These are phyloP conservation scores for Phytophthora palmivora DNA, from an alignment of 352 stramenopile species.

Conservation along the genomic window DNA sequence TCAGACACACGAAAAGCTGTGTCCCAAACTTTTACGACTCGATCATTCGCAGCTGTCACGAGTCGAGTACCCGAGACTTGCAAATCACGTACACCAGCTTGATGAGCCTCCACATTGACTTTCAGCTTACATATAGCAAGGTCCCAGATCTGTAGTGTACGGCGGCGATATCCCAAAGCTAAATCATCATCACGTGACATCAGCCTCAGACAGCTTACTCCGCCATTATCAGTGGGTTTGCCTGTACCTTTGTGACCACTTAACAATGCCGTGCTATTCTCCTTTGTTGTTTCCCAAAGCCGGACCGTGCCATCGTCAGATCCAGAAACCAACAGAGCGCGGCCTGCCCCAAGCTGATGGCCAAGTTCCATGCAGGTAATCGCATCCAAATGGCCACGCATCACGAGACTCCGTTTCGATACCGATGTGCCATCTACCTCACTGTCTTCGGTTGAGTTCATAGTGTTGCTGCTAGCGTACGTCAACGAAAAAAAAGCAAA, in stretches of 20 bases:
- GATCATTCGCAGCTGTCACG: conserved; percentile 79
- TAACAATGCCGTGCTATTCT: conserved; percentile 63
- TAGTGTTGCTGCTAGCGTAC: conserved; percentile 19
- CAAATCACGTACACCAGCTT: conserved; percentile 61
- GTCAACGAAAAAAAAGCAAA: conserved; percentile 69
- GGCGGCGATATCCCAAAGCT: conserved; percentile 59
- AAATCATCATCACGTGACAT: conserved; percentile 68
- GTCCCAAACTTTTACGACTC: conserved; percentile 84
- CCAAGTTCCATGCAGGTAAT: conserved; percentile 80
- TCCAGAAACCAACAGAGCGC: conserved; percentile 67
- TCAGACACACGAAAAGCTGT: conserved; percentile 58
- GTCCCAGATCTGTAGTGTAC: conserved; percentile 80
- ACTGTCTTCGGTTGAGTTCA: conserved; percentile 22
- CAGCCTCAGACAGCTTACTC: conserved; percentile 69
- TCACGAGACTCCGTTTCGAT: conserved; percentile 66
- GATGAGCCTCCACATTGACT: conserved; percentile 62
- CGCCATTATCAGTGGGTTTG: conserved; percentile 32
- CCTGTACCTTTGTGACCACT: conserved; percentile 39
- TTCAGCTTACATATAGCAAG: conserved; percentile 60
- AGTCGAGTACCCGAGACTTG: conserved; percentile 77
- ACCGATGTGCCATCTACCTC: conserved; percentile 66
- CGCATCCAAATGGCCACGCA: conserved; percentile 67
- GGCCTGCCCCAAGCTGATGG: conserved; percentile 65
- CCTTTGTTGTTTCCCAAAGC: conserved; percentile 77
- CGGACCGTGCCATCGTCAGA: conserved; percentile 75